Percentiles rank a stretch among this genome's conserved stretches.
Conservation (phyloP, 768 basidiomycete genomes). For the Phylloporus sp. region DNA sequence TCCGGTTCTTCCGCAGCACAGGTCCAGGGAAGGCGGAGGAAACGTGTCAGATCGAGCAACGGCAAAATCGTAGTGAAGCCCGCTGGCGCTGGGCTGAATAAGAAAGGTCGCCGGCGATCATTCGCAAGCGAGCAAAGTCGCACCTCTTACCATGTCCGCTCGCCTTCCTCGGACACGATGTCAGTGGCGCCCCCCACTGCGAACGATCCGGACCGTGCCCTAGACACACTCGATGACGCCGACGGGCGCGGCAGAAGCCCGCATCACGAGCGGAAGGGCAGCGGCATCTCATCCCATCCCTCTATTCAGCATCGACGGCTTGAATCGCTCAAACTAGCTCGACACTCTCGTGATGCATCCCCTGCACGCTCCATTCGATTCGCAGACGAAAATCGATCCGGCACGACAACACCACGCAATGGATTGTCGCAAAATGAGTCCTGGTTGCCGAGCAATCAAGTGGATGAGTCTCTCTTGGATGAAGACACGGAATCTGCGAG, state of each 20-base stretch:
- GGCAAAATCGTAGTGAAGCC: slow-evolving; percentile 9
- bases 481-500: slow-evolving; percentile 15
- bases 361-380: slow-evolving; percentile 47
- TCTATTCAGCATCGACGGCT: slow-evolving; percentile 29
- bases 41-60: slow-evolving; percentile 25
- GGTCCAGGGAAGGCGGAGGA: slow-evolving; percentile 13
- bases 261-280: slow-evolving; percentile 10
- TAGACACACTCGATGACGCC: slow-evolving; percentile 5
- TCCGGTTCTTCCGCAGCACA: slow-evolving; percentile 6
- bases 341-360: slow-evolving; percentile 37
- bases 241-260: slow-evolving; percentile 24
- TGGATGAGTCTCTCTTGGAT: slow-evolving; percentile 7
- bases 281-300: slow-evolving; percentile 12
- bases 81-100: neutral
- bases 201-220: slow-evolving; percentile 5
- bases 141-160: neutral
- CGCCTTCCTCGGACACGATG: neutral
- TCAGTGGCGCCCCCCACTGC: neutral
- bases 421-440: slow-evolving; percentile 18
- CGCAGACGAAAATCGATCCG: slow-evolving; percentile 34
- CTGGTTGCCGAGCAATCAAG: slow-evolving; percentile 7
- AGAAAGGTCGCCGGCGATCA: slow-evolving; percentile 10
- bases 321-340: slow-evolving; percentile 22
- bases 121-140: slow-evolving; percentile 14
- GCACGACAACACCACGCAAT: slow-evolving; percentile 19